phyloP scores from a whole-genome alignment of 2,329 filamentous ascomycete genomes.

The Aspergillus sp. region DNA sequence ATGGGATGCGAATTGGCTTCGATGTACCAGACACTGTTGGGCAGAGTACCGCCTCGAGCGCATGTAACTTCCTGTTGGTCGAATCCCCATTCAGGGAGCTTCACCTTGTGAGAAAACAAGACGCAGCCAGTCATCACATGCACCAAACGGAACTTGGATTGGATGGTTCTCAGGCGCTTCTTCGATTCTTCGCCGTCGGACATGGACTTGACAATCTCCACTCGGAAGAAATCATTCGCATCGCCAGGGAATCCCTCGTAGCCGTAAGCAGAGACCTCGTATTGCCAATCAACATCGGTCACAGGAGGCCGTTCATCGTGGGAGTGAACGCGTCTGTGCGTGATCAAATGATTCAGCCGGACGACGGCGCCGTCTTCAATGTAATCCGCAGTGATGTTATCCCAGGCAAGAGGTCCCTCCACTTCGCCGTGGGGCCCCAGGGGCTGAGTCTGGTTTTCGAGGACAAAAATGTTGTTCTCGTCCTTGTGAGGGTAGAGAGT shows the following conservation, averaged over 20 bases:
- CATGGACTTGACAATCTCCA: constrained; percentile 91
- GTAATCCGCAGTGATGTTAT: constrained; percentile 65
- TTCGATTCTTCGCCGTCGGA: constrained; percentile 78
- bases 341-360: constrained; percentile 78
- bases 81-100: constrained; percentile 95
- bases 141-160: constrained; percentile 93
- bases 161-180: constrained; percentile 83
- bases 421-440: constrained; percentile 74
- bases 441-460: constrained; percentile 96
- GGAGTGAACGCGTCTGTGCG: constrained; percentile 87
- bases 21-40: constrained; percentile 97
- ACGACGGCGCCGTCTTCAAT: constrained; percentile 79
- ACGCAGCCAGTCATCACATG: constrained; percentile 97
- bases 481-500: constrained; percentile 99
- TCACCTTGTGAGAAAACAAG: constrained; percentile 98
- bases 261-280: constrained; percentile 93
- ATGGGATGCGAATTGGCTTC: constrained; percentile 85
- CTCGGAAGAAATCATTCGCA: constrained; percentile 91
- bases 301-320: constrained; percentile 86
- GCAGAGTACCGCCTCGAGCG: constrained; percentile 82
- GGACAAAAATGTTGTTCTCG: constrained; percentile 90
- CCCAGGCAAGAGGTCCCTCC: constrained; percentile 81
- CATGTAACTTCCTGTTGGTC: constrained; percentile 99
- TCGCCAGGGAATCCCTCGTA: constrained; percentile 97
- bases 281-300: constrained; percentile 89